Evolutionary conservation across 1,139 yeast species (phyloP).

Genomic region (Geotrichum citri-aurantii): DNA sequence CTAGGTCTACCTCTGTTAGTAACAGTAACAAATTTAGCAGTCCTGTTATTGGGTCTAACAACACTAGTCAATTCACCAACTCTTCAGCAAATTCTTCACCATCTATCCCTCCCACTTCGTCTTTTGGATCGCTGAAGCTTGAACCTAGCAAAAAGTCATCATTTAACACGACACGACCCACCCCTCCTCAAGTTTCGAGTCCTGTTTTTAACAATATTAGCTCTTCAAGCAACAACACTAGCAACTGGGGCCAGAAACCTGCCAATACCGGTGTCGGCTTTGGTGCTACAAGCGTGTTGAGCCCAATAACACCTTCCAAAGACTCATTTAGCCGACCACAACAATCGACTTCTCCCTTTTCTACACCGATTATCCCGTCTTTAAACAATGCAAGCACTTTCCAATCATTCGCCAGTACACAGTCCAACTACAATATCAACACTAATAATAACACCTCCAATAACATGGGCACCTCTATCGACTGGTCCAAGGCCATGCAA

Average conservation of each 20-base stretch:
- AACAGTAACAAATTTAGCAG: background rate
- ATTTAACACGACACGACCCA: background rate
- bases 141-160: conserved; percentile 8
- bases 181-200: background rate
- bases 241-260: background rate
- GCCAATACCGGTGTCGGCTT: background rate
- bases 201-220: background rate
- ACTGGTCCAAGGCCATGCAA: conserved; percentile 13
- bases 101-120: background rate
- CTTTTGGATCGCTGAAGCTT: conserved; percentile 17
- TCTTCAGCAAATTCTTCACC: background rate
- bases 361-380: background rate
- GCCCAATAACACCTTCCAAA: background rate
- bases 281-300: background rate
- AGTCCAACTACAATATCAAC: background rate
- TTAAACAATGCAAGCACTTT: background rate
- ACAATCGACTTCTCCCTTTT: background rate
- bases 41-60: background rate
- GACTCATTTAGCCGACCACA: background rate
- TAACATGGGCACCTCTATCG: conserved; percentile 2
- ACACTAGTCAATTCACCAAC: background rate
- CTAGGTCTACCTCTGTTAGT: background rate
- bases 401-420: background rate
- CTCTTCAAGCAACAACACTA: background rate
- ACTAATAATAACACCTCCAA: background rate